Evolutionary conservation across 2,329 filamentous ascomycete species (phyloP), one percentile per base, ranked within the genome.

Genomic region (Epichloe elymi): DNA sequence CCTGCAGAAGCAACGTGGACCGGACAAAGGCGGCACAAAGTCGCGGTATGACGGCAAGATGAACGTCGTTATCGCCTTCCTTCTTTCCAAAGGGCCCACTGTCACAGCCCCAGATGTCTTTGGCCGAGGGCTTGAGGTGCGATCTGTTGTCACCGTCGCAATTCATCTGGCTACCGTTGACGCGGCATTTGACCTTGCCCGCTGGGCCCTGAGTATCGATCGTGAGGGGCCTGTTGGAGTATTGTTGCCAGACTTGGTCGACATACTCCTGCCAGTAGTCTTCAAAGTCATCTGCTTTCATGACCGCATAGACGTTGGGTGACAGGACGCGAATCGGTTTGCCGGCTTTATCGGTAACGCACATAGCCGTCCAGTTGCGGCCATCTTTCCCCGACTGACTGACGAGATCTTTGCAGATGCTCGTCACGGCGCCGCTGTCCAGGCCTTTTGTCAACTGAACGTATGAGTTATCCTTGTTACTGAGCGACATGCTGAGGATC

Each of bases 91-190:
- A 76, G 0, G 74, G 68, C 0, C 74, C 74, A 11, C 64, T 67
- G 65, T 74, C 70, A 64, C 74, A 77, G 20, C 72, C 70, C 65
- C 71, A 79, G 56, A 77, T 74, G 52, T 76, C 74, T 5, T 55
- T 55, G 7, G 67, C 64, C 4, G 61, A 59, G 11, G 74, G 74
- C 56, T 72, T 73, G 5, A 55, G 47, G 58, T 74, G 75, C 15
- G 55, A 61, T 3, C 66, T 64, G 58, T 70, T 68, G 55, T 74
- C 73, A 1, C 68, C 67, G 4, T 61, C 56, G 57, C 73, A 75
- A 35, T 52, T 55, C 14, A 76, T 58, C n/a, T 60, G 46, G 41
- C 65, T 58, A 8, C 64, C 65, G 1, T 48, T 54, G 14, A 71
- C 67, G 11, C 58, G 61, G 60, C 73, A 75, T 2, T 60, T 56